Conservation (phyloP, 139 green algal species). For the Coelastrella sp. region DNA sequence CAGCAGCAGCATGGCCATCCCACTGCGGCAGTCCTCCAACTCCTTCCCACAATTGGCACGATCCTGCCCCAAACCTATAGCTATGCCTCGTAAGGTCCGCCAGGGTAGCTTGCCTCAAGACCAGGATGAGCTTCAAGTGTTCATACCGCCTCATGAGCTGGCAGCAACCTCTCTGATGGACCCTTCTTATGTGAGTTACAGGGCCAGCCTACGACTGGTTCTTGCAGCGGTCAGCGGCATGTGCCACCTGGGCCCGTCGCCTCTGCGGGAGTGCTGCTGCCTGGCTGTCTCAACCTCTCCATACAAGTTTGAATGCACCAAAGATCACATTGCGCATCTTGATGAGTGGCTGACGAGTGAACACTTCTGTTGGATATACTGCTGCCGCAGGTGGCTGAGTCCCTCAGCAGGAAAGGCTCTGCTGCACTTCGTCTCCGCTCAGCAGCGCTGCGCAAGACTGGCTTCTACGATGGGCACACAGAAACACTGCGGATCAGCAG, state of each 20-base stretch:
- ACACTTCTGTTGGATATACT: not conserved
- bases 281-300: not conserved
- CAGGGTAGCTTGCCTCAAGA: not conserved
- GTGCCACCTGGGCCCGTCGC: not conserved
- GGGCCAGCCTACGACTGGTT: too few relatives aligned
- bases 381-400: slow-evolving; percentile 30
- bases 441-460: slow-evolving; percentile 32
- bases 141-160: slow-evolving; percentile 33
- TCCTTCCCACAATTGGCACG: not conserved
- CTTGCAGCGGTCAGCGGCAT: not conserved
- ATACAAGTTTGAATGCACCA: not conserved
- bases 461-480: slow-evolving; percentile 43
- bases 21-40: not conserved
- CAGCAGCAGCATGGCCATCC: slow-evolving; percentile 21
- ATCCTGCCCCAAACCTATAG: slow-evolving; percentile 19
- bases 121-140: not conserved
- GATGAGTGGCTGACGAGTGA: not conserved
- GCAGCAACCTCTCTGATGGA: slow-evolving; percentile 28
- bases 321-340: not conserved
- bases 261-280: not conserved
- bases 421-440: slow-evolving; percentile 36
- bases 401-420: slow-evolving; percentile 6
- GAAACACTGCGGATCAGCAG: slow-evolving; percentile 23
- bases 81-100: not conserved
- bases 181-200: not conserved